Evolutionary conservation across 768 basidiomycete genomes (phyloP), one percentile per base, ranked within the genome.

Genomic region (Auriscalpium microsporum): DNA sequence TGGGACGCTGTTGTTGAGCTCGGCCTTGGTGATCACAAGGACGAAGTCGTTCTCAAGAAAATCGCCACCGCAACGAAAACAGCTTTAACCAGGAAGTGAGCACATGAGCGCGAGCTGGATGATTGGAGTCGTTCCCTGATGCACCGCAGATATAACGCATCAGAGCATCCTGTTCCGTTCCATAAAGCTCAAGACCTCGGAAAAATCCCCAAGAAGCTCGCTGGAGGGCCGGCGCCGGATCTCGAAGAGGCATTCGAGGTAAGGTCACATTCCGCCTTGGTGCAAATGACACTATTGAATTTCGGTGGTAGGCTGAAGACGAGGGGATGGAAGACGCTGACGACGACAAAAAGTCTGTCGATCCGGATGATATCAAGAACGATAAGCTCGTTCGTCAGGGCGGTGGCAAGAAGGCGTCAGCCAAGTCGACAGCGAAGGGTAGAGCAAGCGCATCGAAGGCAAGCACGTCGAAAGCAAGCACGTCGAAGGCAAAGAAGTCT

Each of bases 1-100:
- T 98, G 94, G 95, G 96, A 99, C 63, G 86, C 92, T 10, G 76
- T 98, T 52, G 81, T 98, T 52, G 95, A 98, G 67, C 79, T 99
- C 9, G 96, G 95, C 1, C 80, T 99, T 8, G 96, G 83, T 55
- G 78, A 86, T 7, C 79, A 84, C 65, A 81, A 80, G 56, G 90
- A 90, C 49, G 88, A 87, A 0, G 7, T 72, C 1, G 78, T 95
- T 10, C 70, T 89, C 63, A 96, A 95, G 75, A 87, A 87, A 71
- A 91, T 99, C 34, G 73, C 90, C 0, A 63, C 86, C 0, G 80
- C 86, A 0, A 86, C 87, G 46, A 99, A 99, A 74, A 71, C 87
- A 0, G 73, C 87, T 0, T 84, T 99, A 58, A 98, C 96, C 1
- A 80, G 75, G 68, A 92, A 84, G 91, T 94, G 59, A 53, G 86